Conservation (phyloP, 2,329 filamentous ascomycete species). For the Fusarium hostae region DNA sequence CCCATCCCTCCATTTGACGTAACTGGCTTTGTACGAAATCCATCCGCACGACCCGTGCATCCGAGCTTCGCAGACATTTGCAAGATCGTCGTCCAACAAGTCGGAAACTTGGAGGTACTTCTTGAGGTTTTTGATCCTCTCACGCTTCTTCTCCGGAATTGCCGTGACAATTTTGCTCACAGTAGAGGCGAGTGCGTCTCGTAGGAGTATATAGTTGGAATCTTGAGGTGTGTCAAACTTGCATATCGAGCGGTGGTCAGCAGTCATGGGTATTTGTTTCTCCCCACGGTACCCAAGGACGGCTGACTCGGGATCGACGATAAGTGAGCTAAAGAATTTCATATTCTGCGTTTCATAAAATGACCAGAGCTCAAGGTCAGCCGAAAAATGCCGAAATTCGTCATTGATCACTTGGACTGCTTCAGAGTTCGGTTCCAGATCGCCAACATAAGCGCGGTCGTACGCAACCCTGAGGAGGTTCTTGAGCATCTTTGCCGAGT, state of each 20-base stretch:
- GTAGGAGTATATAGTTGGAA: conserved; percentile 50
- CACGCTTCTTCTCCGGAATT: conserved; percentile 9
- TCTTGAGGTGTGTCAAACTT: conserved; percentile 53
- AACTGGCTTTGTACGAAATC: conserved; percentile 25
- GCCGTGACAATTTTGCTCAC: conserved; percentile 14
- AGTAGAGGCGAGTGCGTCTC: conserved; percentile 45
- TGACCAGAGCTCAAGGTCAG: conserved; percentile 52
- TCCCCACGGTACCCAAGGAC: conserved; percentile 56
- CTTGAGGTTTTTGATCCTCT: conserved; percentile 12
- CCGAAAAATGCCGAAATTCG: conserved; percentile 54
- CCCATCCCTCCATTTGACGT: conserved; percentile 27
- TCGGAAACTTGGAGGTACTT: conserved; percentile 26
- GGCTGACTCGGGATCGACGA: conserved; percentile 55
- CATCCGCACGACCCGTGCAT: conserved; percentile 26
- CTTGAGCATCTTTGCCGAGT: conserved; percentile 51
- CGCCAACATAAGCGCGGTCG: conserved; percentile 50
- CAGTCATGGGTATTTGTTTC: conserved; percentile 50
- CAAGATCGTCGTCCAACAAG: conserved; percentile 23
- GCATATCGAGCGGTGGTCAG: conserved; percentile 56
- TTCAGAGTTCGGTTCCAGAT: conserved; percentile 51
- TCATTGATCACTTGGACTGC: conserved; percentile 56
- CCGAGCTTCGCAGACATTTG: conserved; percentile 16
- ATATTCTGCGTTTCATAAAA: conserved; percentile 57
- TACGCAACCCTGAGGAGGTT: conserved; percentile 50
- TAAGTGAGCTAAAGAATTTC: conserved; percentile 26